Evolutionary conservation across 202 grass and related monocot genomes (phyloP).

Genomic region (Schoenoplectus triqueter): DNA sequence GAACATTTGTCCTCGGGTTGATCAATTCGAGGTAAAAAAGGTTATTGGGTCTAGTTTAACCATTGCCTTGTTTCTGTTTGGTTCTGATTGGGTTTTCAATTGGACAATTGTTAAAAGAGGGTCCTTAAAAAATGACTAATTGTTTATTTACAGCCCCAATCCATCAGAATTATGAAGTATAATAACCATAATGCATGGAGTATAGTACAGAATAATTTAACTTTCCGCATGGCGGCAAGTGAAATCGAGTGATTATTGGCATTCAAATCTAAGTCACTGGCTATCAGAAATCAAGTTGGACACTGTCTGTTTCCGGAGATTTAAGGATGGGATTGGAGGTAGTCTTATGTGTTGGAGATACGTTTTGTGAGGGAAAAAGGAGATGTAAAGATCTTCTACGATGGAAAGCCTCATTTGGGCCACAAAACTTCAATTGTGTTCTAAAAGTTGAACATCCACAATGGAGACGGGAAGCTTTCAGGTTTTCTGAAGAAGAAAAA

Average conservation of each 20-base stretch:
- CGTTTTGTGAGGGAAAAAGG: neutral
- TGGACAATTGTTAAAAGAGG: neutral
- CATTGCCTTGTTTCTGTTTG: neutral
- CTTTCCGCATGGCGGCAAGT: neutral
- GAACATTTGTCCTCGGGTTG: neutral
- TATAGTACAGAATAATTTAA: neutral
- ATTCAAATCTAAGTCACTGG: neutral
- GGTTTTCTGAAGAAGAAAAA: slow-evolving; percentile 35
- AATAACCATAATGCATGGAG: neutral
- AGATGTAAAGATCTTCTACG: slow-evolving; percentile 19
- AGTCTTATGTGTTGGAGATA: neutral
- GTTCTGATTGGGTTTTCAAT: neutral
- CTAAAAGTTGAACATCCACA: neutral
- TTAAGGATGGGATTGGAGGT: neutral
- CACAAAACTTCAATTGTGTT: neutral
- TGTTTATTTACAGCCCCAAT: neutral
- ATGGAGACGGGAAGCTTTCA: slow-evolving; percentile 9
- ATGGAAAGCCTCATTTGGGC: neutral
- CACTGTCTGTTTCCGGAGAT: slow-evolving; percentile 9
- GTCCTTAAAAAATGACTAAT: neutral
- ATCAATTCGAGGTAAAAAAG: neutral
- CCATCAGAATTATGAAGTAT: neutral
- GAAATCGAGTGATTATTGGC: neutral
- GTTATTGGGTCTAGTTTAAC: neutral
- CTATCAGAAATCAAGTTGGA: neutral